Conservation (phyloP, 2,329 filamentous ascomycete genomes). For the Penicillium concentricum region DNA sequence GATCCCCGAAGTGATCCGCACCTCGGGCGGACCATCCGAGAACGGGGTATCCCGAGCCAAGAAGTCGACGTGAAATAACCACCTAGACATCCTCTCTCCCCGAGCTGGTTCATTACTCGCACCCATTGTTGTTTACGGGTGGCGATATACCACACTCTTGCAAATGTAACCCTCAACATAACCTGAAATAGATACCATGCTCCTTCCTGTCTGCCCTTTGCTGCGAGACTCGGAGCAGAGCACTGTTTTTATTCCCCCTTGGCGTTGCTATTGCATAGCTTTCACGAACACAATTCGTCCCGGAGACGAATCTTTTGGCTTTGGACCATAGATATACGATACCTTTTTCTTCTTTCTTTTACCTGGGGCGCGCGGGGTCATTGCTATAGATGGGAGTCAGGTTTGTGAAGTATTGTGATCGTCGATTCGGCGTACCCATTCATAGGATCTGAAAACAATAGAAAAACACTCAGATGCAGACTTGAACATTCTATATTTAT, state of each 20-base stretch:
- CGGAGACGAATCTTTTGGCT: conserved; percentile 9
- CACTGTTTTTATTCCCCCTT: conserved; percentile 3
- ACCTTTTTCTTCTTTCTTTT: not conserved
- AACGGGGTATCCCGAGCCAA: conserved; percentile 26
- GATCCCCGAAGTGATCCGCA: conserved; percentile 55
- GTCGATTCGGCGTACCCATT: conserved; percentile 15
- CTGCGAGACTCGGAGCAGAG: conserved; percentile 3
- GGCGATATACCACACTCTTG: not conserved
- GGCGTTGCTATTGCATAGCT: conserved; percentile 1
- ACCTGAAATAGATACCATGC: conserved; percentile 6
- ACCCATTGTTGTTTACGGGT: not conserved
- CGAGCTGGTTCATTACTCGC: not conserved
- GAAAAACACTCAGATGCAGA: conserved; percentile 4
- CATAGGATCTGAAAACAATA: conserved; percentile 13
- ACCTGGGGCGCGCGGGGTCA: conserved; percentile 1
- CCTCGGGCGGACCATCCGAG: conserved; percentile 6
- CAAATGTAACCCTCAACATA: conserved; percentile 1
- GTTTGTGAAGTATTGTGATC: conserved; percentile 3
- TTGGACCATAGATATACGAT: conserved; percentile 11
- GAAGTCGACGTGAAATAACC: conserved; percentile 26
- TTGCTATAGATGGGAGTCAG: conserved; percentile 20
- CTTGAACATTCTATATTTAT: not conserved
- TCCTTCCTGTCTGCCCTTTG: not conserved
- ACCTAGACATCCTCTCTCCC: conserved; percentile 3
- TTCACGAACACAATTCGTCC: conserved; percentile 2